Percentiles rank a stretch among this genome's conserved stretches.
Evolutionary conservation across 352 stramenopile genomes (phyloP).

Genomic region (Globisporangium nagaii): DNA sequence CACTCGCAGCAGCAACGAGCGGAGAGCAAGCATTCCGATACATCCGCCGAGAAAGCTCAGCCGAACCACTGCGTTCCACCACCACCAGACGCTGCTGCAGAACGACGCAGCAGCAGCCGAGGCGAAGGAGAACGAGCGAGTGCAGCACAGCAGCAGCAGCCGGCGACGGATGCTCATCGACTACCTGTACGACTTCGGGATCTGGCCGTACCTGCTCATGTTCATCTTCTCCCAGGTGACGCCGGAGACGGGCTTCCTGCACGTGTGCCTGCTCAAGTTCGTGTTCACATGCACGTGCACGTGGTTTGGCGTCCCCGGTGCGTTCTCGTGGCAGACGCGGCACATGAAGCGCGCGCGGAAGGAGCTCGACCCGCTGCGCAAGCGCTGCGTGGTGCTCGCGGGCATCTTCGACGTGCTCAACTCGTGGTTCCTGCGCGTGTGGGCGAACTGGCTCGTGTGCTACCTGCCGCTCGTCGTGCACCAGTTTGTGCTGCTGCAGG

Average conservation of each 20-base stretch:
- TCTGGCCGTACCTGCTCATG: conserved; percentile 70
- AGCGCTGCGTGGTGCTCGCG: conserved; percentile 48
- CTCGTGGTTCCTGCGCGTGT: conserved; percentile 52
- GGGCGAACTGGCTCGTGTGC: conserved; percentile 55
- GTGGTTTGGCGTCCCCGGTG: conserved; percentile 53
- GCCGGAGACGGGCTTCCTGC: conserved; percentile 28
- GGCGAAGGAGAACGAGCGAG: neutral
- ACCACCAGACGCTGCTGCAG: conserved; percentile 2
- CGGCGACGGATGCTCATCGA: conserved; percentile 28
- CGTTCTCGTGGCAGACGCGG: conserved; percentile 49
- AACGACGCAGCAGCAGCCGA: neutral
- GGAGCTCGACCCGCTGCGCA: conserved; percentile 40
- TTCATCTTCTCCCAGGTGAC: conserved; percentile 48
- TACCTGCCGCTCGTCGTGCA: conserved; percentile 26
- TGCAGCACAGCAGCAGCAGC: neutral
- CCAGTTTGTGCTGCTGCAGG: conserved; percentile 5
- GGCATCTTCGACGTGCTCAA: conserved; percentile 51
- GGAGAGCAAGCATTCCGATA: neutral
- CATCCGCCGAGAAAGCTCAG: neutral
- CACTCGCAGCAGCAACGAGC: conserved; percentile 6
- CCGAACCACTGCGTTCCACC: conserved; percentile 8
- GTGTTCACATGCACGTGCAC: conserved; percentile 65
- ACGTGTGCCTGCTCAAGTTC: conserved; percentile 57
- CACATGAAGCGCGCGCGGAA: conserved; percentile 36
- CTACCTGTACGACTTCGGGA: conserved; percentile 63